Conservation (phyloP, 306 rosid species). For the Cicer bijugum region DNA sequence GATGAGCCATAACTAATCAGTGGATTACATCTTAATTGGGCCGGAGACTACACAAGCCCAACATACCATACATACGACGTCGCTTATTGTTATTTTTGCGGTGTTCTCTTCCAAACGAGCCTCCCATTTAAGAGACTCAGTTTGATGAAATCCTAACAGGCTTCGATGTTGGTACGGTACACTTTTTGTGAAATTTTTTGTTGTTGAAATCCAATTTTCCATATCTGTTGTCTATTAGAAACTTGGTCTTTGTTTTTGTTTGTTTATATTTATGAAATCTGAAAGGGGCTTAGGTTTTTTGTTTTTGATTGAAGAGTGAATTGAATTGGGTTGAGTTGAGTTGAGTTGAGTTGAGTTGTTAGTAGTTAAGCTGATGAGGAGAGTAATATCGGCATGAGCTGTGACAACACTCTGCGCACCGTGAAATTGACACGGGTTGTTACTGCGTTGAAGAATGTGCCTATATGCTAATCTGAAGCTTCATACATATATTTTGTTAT, state of each 20-base stretch:
- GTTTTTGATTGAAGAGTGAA: background rate
- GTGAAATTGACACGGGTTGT: constrained; percentile 62
- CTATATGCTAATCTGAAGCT: constrained; percentile 86
- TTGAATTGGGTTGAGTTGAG: background rate
- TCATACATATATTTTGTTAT: background rate
- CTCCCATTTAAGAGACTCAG: background rate
- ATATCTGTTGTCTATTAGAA: background rate
- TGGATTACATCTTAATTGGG: no score
- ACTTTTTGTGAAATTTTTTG: background rate
- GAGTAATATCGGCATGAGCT: constrained; percentile 53
- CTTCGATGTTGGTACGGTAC: background rate
- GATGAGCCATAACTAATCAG: no score
- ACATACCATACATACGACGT: no score
- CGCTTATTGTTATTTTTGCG: no score
- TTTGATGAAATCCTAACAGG: constrained; percentile 27
- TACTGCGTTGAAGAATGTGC: constrained; percentile 71
- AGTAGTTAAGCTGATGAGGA: constrained; percentile 49
- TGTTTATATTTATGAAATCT: background rate
- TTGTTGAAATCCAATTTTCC: background rate
- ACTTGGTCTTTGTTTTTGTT: background rate
- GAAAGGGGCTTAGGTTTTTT: no score
- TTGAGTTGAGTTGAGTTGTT: background rate
- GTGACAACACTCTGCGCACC: constrained; percentile 62
- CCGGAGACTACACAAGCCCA: no score
- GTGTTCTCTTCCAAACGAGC: no score